Evolutionary conservation across 768 basidiomycete genomes (phyloP).

Genomic region (Boletus reticulatus): DNA sequence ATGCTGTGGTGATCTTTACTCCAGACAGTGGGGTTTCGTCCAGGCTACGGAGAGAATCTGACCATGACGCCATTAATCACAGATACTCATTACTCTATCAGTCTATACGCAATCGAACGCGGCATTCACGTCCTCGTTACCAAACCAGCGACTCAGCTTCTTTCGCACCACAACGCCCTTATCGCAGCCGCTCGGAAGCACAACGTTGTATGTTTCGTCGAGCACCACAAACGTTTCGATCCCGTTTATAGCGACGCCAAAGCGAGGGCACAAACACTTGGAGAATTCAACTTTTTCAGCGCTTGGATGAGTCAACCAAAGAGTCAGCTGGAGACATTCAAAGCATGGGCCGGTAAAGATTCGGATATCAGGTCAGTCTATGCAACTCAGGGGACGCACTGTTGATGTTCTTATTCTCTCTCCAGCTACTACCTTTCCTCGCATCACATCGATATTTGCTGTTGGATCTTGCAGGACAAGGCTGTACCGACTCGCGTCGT

Average conservation of each 20-base stretch:
- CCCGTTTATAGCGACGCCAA: slow-evolving; percentile 92
- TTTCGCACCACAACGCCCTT: slow-evolving; percentile 78
- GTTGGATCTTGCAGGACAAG: slow-evolving; percentile 77
- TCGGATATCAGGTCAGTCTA: slow-evolving; percentile 76
- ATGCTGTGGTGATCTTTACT: slow-evolving; percentile 92
- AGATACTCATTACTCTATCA: slow-evolving; percentile 86
- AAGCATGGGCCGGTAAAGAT: slow-evolving; percentile 92
- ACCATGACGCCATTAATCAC: neutral
- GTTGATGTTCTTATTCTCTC: neutral
- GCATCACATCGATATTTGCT: slow-evolving; percentile 89
- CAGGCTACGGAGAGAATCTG: neutral
- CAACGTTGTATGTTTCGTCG: slow-evolving; percentile 88
- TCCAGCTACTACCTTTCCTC: slow-evolving; percentile 91
- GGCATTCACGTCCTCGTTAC: slow-evolving; percentile 89
- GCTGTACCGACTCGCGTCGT: slow-evolving; percentile 83
- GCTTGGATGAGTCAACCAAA: slow-evolving; percentile 99
- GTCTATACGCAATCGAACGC: slow-evolving; percentile 80
- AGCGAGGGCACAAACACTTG: slow-evolving; percentile 68
- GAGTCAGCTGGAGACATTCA: slow-evolving; percentile 91
- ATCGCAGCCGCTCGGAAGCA: slow-evolving; percentile 75
- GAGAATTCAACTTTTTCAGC: slow-evolving; percentile 94
- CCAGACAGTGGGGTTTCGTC: slow-evolving; percentile 66
- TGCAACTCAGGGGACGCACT: neutral
- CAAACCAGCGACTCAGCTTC: slow-evolving; percentile 86
- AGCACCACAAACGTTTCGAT: slow-evolving; percentile 91